phyloP scores from a whole-genome alignment of 257 asterid genomes.

The Capsicum baccatum region DNA sequence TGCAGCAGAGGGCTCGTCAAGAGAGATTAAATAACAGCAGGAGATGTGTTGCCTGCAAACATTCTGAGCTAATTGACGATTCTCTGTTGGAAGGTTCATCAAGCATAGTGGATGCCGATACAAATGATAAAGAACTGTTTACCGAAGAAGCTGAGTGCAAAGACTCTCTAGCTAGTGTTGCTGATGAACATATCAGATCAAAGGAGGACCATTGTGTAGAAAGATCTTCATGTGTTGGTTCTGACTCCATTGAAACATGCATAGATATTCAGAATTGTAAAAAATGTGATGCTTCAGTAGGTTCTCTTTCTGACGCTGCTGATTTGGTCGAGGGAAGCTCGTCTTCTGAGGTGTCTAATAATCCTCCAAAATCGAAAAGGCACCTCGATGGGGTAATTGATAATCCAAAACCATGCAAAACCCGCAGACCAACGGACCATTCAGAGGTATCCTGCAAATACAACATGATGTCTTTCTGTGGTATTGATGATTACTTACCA shows the following conservation, averaged over 20 bases:
- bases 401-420: conserved; percentile 85
- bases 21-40: conserved; percentile 65
- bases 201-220: conserved; percentile 37
- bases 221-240: conserved; percentile 57
- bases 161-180: conserved; percentile 23
- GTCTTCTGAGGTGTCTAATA: conserved; percentile 47
- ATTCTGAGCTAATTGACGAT: conserved; percentile 42
- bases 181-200: conserved; percentile 39
- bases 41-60: conserved; percentile 65
- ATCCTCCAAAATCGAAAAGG: conserved; percentile 68
- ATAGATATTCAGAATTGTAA: conserved; percentile 44
- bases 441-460: conserved; percentile 67
- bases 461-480: conserved; percentile 75
- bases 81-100: conserved; percentile 46
- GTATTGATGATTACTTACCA: conserved; percentile 67
- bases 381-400: conserved; percentile 83
- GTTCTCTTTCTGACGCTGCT: conserved; percentile 49
- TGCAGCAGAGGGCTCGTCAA: conserved; percentile 73
- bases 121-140: conserved; percentile 44
- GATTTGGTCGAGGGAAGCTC: conserved; percentile 50
- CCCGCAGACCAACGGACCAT: conserved; percentile 71
- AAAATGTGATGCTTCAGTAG: conserved; percentile 40
- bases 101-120: conserved; percentile 43
- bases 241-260: conserved; percentile 41
- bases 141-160: conserved; percentile 41